These are phyloP conservation scores for Trichoderma cornu-damae DNA, from an alignment of 2,329 filamentous ascomycete genomes.

Conservation along the genomic window DNA sequence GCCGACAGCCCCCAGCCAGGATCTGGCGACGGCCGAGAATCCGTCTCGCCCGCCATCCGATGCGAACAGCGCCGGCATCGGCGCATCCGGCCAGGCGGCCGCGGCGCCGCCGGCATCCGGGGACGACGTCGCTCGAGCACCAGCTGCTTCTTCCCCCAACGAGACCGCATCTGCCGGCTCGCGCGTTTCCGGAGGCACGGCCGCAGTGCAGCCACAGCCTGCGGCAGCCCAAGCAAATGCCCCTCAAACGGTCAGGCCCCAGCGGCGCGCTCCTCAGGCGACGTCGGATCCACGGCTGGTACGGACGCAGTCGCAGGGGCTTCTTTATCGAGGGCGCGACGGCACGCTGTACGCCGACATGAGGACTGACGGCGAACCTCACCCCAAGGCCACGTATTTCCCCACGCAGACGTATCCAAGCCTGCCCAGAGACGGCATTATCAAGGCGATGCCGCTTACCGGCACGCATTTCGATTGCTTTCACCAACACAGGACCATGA, in stretches of 20 bases:
- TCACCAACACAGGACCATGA: conserved; percentile 45
- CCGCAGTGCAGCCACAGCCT: conserved; percentile 26
- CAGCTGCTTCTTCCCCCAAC: conserved; percentile 20
- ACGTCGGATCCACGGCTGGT: conserved; percentile 32
- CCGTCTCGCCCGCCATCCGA: conserved; percentile 19
- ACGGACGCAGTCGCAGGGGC: conserved; percentile 32
- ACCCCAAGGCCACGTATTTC: conserved; percentile 37
- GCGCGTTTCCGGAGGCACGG: conserved; percentile 22
- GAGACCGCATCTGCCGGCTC: conserved; percentile 22
- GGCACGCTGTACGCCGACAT: conserved; percentile 41
- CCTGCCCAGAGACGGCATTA: conserved; percentile 34
- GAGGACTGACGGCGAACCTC: conserved; percentile 32
- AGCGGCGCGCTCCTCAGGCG: conserved; percentile 14
- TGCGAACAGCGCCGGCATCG: not conserved
- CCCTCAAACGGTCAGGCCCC: conserved; percentile 24
- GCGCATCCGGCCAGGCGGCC: not conserved
- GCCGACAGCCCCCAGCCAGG: conserved; percentile 20
- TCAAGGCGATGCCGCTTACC: conserved; percentile 41
- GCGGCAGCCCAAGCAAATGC: conserved; percentile 20
- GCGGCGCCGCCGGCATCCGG: not conserved
- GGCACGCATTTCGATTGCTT: conserved; percentile 45
- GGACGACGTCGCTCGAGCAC: not conserved
- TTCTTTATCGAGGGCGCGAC: conserved; percentile 35
- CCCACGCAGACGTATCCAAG: conserved; percentile 31
- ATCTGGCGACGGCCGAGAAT: conserved; percentile 25